Percentiles rank a stretch among this genome's conserved stretches.
Conservation (phyloP, 2,329 filamentous ascomycete genomes). For the Gremmenia infestans region DNA sequence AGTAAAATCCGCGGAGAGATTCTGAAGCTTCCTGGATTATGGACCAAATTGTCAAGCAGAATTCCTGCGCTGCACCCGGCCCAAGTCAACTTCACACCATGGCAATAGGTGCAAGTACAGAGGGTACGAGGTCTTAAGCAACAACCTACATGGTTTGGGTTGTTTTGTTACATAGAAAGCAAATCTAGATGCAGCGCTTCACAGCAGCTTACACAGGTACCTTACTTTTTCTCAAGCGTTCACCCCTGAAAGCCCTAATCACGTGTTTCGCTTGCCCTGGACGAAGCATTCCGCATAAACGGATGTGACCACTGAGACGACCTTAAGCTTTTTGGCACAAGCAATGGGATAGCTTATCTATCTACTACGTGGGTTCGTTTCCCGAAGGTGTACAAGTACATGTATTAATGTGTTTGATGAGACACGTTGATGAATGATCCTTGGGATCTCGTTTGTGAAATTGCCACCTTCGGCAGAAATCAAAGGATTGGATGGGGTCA, state of each 20-base stretch:
- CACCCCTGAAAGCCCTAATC: neutral
- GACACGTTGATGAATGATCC: conserved; percentile 5
- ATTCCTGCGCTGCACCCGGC: no score
- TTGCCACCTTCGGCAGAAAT: conserved; percentile 11
- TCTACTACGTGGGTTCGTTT: no score
- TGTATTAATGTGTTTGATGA: conserved; percentile 5
- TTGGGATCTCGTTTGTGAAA: conserved; percentile 9
- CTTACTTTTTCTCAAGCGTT: neutral
- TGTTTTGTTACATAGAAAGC: no score
- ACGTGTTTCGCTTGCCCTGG: neutral
- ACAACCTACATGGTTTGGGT: no score
- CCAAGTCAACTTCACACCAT: no score
- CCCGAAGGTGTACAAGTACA: no score
- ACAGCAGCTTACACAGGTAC: neutral
- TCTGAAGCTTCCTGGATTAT: neutral
- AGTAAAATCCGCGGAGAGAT: neutral
- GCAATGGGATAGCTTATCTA: no score
- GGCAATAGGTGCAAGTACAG: no score
- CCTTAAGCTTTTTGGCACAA: neutral
- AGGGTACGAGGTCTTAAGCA: no score
- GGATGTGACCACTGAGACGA: conserved; percentile 1
- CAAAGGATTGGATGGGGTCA: neutral
- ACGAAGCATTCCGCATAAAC: conserved; percentile 3
- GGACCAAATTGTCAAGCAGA: neutral
- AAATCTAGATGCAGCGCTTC: neutral